Evolutionary conservation across 2,329 filamentous ascomycete species (phyloP), one percentile per base, ranked within the genome.

Genomic region (Dactylellina drechsleri): DNA sequence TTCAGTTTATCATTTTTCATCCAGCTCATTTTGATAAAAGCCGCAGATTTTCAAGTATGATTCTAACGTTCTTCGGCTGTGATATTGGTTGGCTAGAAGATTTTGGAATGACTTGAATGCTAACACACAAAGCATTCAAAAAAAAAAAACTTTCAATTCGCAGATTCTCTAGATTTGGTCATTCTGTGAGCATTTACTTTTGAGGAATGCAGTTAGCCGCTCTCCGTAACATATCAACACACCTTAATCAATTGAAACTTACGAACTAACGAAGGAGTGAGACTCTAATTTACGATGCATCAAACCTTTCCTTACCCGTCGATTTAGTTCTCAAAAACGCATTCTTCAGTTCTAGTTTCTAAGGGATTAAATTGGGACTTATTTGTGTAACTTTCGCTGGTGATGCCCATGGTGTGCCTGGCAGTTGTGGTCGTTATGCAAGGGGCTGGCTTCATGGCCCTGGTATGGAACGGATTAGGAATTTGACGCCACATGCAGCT

Each of bases 381-480:
- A 31, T 40, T 18, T n/a, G 20, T 65, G 12, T 23, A 54, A 56
- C 26, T 28, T n/a, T 18, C 31, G 53, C 15, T 13, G 40, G 40
- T 41, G 28, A 8, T 47, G 5, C n/a, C 4, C 36, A 36, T 23
- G 16, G 31, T 23, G 23, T 23, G 23, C 23, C 23, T 23, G 23
- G 23, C 23, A 23, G 23, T 23, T 23, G 23, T 23, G 23, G 23
- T 4, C 23, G 23, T 23, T 58, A 52, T 18, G 54, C 64, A 58
- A 59, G 64, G 54, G 59, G 18, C 16, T 7, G 36, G 23, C 52
- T 40, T 56, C 18, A 56, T 12, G 28, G 2, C 13, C 16, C 26
- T 18, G 62, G 52, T 66, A 57, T 58, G 64, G 64, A 43, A n/a
- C 40, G n/a, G 40, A 43, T n/a, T 12, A 6, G 40, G 10, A 43